Base-by-base conservation (phyloP, 2,329 filamentous ascomycete species). In the Penicillium sp. region DNA sequence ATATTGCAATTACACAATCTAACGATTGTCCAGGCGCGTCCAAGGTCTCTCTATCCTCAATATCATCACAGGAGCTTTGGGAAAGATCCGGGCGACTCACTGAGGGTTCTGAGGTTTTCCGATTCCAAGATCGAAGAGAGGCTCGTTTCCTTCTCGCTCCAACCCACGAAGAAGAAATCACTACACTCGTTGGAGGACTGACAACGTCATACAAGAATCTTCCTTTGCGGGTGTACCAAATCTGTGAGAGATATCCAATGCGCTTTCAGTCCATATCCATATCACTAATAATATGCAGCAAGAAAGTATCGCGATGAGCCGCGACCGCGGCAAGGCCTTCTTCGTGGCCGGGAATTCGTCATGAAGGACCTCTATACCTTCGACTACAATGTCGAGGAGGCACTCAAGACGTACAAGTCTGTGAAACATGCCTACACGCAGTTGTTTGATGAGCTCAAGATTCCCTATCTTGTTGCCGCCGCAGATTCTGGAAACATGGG, bases 321-420 rank as follows among this genome's bases (percentile, higher is more conserved):
- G 46, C 80, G 93, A 22, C 93, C 93, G 16, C 81, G 93, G 26
- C 87, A 95, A 58, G 93, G 93, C 10, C 75, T 98, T 1, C 74
- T 98, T 7, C 83, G 93, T 8, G 86, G 88, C 0, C 83, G 89
- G 51, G 93, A 98, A 62, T 98, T 98, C 60, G 72, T 89, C 57
- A 98, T 98, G 93, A 98, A 98, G 69, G 93, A 98, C 67, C 78
- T 98, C 1, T 98, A 98, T 66, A 96, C 90, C 0, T 98, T 98
- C 62, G 93, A 98, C 62, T 72, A 77, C 28, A 84, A 77, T 3
- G 65, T 75, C 0, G 70, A 79, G 22, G 72, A 79, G n/a, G 91
- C 91, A 1, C 73, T 90, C n/a, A 70, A 79, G 40, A 95, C 91
- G 0, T 98, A 98, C 58, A 69, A 80, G 6, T 72, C 82, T 34